A percentile compares a stretch with the other conserved stretches of the same genome.
phyloP scores from a whole-genome alignment of 2,329 filamentous ascomycete genomes.

The Fusarium sp. region DNA sequence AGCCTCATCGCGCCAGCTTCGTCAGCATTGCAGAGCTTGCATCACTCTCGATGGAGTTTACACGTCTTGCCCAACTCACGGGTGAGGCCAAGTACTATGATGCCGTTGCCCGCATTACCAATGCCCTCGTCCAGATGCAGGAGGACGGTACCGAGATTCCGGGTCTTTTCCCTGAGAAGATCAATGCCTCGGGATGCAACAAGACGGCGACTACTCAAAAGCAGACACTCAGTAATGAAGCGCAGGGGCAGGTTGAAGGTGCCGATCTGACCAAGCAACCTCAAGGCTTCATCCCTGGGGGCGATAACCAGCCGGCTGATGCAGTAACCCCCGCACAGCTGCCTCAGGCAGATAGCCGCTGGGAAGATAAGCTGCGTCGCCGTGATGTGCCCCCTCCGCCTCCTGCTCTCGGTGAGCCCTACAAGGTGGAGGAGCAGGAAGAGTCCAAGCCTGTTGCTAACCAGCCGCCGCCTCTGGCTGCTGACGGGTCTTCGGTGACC shows the following conservation, averaged over 20 bases:
- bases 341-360: conserved; percentile 31
- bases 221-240: conserved; percentile 49
- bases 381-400: conserved; percentile 14
- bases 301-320: neutral
- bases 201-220: conserved; percentile 56
- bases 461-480: conserved; percentile 47
- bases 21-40: conserved; percentile 79
- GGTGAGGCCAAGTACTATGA: conserved; percentile 88
- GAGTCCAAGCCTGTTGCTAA: conserved; percentile 8
- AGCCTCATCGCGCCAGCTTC: conserved; percentile 71
- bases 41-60: conserved; percentile 89
- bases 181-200: conserved; percentile 87
- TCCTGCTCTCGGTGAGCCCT: conserved; percentile 1
- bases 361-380: conserved; percentile 36
- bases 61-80: conserved; percentile 87
- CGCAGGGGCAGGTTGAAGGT: conserved; percentile 52
- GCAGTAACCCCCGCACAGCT: conserved; percentile 20
- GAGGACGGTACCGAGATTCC: conserved; percentile 75
- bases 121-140: conserved; percentile 82
- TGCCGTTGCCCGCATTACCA: conserved; percentile 85
- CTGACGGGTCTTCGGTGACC: conserved; percentile 50
- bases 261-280: conserved; percentile 46
- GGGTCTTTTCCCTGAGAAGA: conserved; percentile 82
- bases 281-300: conserved; percentile 40
- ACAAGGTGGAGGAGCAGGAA: neutral